Conservation (phyloP, 2,329 filamentous ascomycete species). For the Dothideomycetes sp. region DNA sequence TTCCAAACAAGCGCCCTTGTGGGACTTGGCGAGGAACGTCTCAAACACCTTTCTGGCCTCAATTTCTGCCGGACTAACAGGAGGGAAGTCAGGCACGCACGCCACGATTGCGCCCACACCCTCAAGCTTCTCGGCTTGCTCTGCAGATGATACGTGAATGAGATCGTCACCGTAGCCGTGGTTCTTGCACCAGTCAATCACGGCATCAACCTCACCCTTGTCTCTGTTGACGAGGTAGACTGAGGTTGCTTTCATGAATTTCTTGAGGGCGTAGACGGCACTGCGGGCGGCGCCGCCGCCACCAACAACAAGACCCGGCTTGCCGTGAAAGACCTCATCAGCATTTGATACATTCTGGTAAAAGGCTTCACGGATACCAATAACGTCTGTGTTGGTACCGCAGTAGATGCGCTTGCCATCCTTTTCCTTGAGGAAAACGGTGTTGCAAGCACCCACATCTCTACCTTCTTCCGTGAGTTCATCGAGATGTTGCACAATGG, state of each 20-base stretch:
- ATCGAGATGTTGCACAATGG: constrained; percentile 63
- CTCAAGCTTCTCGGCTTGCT: constrained; percentile 46
- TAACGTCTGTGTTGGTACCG: constrained; percentile 72
- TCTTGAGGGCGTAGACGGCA: constrained; percentile 63
- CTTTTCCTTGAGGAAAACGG: constrained; percentile 52
- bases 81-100: constrained; percentile 70
- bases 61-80: constrained; percentile 51
- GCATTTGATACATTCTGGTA: constrained; percentile 32
- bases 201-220: constrained; percentile 51
- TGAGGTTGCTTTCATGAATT: constrained; percentile 53
- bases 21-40: constrained; percentile 34
- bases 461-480: constrained; percentile 60
- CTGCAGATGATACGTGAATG: constrained; percentile 48
- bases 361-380: constrained; percentile 66
- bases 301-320: constrained; percentile 62
- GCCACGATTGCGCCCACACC: constrained; percentile 57
- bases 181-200: constrained; percentile 52
- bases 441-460: constrained; percentile 70
- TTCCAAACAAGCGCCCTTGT: constrained; percentile 59
- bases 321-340: constrained; percentile 38
- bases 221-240: constrained; percentile 75
- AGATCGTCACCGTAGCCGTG: constrained; percentile 50
- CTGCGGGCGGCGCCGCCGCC: constrained; percentile 69
- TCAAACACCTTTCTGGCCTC: constrained; percentile 46
- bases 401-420: constrained; percentile 44